Evolutionary conservation across 352 stramenopile species (phyloP), one percentile per base, ranked within the genome.

Genomic region (Pythium biforme): DNA sequence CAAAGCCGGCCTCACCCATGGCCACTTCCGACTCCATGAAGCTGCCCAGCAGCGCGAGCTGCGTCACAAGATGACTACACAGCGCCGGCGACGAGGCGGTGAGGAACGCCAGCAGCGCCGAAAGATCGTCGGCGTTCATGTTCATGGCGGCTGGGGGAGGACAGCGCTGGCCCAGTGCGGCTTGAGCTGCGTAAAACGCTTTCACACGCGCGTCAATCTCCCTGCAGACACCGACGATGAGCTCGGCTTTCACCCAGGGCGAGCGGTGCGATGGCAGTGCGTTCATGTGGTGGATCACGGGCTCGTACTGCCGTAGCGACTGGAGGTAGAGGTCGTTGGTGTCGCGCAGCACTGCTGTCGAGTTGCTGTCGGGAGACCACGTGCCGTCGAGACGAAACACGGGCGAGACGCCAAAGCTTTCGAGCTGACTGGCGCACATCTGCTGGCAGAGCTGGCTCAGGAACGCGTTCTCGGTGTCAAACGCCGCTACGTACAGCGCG

Each of bases 41-140:
- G 61, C 79, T 79, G 15, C 80, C 74, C 1, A 92, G 57, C 20
- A 92, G 61, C 29, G 73, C 78, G 10, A 92, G 64, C 47, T 90
- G 82, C 10, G 82, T 86, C 54, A 77, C 81, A 23, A 79, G 46
- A 47, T 88, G 80, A 10, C 68, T 57, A 22, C 76, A 81, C 2
- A 69, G 70, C 9, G 69, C 73, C 10, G 78, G 76, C 11, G 82
- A 68, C 5, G 76, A 71, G 3, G 74, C 73, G 12, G 90, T 58
- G 23, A 88, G 46, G 50, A 92, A 90, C 43, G 73, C 73, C 10
- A 92, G 69, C 50, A 90, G 49, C 12, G 73, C 58, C 0, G 66
- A 70, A 41, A 90, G 52, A 31, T 88, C 78, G 9, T 81, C 72
- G 0, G 81, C 73, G 15, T 75, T 73, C 72, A 88, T 55, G 60